Evolutionary conservation across 1,284 basidiomycete species (phyloP).

Genomic region (Naganishia sp.): DNA sequence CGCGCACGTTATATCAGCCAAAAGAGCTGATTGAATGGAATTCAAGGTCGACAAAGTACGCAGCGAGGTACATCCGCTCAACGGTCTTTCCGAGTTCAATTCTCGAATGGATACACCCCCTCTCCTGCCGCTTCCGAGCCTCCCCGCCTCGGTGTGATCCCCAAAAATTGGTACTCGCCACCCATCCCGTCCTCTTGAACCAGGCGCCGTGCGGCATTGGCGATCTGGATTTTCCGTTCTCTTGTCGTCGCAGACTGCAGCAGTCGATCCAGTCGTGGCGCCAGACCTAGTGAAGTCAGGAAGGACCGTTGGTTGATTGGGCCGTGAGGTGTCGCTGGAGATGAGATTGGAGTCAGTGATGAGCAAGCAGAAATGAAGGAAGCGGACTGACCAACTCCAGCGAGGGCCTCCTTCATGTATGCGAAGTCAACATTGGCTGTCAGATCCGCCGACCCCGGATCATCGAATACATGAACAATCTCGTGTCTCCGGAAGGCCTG

Average conservation of each 20-base stretch:
- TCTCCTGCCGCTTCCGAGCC: not conserved
- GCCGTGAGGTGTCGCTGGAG: constrained; percentile 60
- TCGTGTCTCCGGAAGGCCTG: constrained; percentile 88
- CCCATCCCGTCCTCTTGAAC: constrained; percentile 62
- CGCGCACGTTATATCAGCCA: too few relatives aligned
- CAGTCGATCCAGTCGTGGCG: constrained; percentile 63
- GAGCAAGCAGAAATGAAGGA: not conserved
- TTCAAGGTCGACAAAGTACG: too few relatives aligned
- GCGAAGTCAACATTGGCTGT: constrained; percentile 96
- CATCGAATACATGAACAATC: constrained; percentile 79
- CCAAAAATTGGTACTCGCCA: constrained; percentile 61
- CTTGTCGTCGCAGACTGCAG: constrained; percentile 58
- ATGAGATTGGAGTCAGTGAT: constrained; percentile 13
- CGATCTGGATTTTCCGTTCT: constrained; percentile 57
- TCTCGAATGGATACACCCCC: constrained; percentile 21
- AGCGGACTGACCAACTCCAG: constrained; percentile 61
- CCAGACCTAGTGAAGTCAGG: constrained; percentile 69
- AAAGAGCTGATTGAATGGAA: too few relatives aligned
- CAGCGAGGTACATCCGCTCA: too few relatives aligned
- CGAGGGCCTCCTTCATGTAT: constrained; percentile 76
- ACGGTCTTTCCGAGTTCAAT: not conserved
- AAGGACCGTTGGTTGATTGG: constrained; percentile 71
- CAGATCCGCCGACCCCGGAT: constrained; percentile 84
- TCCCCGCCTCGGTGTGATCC: constrained; percentile 44
- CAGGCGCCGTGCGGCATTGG: constrained; percentile 57